Percentiles rank a stretch among this genome's conserved stretches.
Conservation (phyloP, 2,329 filamentous ascomycete genomes). For the Trichoderma simmonsii region DNA sequence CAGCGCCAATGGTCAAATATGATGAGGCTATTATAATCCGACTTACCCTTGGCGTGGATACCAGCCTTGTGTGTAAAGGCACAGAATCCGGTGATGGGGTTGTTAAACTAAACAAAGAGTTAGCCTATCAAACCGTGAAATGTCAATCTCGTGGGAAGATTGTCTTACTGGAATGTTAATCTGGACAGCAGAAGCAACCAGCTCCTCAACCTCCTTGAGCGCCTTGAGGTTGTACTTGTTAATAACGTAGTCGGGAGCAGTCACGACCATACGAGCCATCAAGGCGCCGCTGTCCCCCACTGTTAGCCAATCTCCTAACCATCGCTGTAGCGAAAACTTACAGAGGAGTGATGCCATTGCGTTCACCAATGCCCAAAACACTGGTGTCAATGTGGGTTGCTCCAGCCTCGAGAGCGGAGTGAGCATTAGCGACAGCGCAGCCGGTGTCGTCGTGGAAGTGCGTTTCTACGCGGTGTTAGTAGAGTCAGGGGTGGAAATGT, state of each 20-base stretch:
- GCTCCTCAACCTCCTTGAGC: constrained; percentile 83
- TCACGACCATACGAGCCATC: constrained; percentile 36
- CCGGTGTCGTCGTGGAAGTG: neutral
- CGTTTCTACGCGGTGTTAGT: no score
- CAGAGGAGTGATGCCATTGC: constrained; percentile 24
- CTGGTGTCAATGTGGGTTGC: constrained; percentile 71
- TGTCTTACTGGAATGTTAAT: constrained; percentile 22
- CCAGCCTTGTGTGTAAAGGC: constrained; percentile 28
- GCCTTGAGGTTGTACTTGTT: constrained; percentile 73
- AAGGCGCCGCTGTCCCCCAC: constrained; percentile 14
- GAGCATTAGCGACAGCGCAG: constrained; percentile 76
- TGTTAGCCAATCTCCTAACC: no score
- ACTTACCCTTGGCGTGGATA: constrained; percentile 32
- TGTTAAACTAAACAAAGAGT: constrained; percentile 24
- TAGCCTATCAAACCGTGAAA: no score
- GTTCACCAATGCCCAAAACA: constrained; percentile 52
- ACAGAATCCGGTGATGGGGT: constrained; percentile 29
- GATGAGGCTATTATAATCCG: no score
- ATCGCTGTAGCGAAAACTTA: no score
- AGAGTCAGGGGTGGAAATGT: constrained; percentile 45
- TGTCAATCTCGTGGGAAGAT: no score
- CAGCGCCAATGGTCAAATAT: no score
- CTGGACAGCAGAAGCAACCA: constrained; percentile 55
- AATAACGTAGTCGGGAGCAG: constrained; percentile 21
- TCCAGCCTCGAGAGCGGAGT: constrained; percentile 81